Percentiles rank a stretch among this genome's conserved stretches.
Evolutionary conservation across 345 rosid genomes (phyloP).

Genomic region (Raphanus raphanistrum): DNA sequence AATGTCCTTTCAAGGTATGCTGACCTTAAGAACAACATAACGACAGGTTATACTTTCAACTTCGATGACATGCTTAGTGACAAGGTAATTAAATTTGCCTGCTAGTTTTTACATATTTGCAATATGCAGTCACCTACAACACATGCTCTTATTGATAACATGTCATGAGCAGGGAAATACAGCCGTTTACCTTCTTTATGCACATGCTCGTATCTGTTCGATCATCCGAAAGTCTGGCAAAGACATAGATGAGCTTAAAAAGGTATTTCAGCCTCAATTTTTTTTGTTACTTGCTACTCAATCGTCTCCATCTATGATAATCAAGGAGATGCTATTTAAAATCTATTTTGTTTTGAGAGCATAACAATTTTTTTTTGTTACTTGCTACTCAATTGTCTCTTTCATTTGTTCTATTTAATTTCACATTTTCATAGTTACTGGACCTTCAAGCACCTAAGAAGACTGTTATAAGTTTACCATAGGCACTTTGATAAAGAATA

Average conservation of each 20-base stretch:
- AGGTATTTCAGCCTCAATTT: slow-evolving; percentile 46
- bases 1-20: slow-evolving; percentile 60
- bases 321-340: no score
- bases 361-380: background rate
- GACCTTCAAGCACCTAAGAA: background rate
- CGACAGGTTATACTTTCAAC: slow-evolving; percentile 66
- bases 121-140: background rate
- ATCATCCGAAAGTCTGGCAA: slow-evolving; percentile 91
- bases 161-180: slow-evolving; percentile 76
- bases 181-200: slow-evolving; percentile 94
- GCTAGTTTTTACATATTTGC: slow-evolving; percentile 17
- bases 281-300: background rate
- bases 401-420: background rate
- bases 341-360: no score
- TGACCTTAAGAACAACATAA: slow-evolving; percentile 84
- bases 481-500: background rate
- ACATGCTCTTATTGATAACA: slow-evolving; percentile 15
- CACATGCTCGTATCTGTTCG: slow-evolving; percentile 98
- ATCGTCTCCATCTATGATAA: no score
- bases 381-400: background rate
- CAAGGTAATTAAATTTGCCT: slow-evolving; percentile 53
- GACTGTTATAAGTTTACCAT: background rate
- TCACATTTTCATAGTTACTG: background rate
- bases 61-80: slow-evolving; percentile 89
- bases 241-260: slow-evolving; percentile 76